Conservation (phyloP, 352 stramenopile genomes). For the Globisporangium perplexum region DNA sequence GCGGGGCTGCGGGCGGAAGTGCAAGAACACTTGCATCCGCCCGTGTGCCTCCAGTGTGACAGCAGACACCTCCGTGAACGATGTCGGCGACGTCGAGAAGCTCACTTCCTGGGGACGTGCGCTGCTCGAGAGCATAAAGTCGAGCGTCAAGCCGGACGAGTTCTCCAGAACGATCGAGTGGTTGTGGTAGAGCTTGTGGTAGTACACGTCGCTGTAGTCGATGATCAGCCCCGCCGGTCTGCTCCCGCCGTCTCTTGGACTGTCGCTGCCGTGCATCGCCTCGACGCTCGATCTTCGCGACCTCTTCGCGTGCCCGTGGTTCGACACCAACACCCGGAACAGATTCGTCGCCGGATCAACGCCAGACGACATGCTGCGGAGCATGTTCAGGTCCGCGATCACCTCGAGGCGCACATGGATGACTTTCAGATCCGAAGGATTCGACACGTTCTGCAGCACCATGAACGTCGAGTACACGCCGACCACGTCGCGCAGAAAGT, state of each 20-base stretch:
- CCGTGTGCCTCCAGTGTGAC: constrained; percentile 64
- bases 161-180: constrained; percentile 89
- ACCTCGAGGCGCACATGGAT: constrained; percentile 85
- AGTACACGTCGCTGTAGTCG: constrained; percentile 85
- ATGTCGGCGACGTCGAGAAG: constrained; percentile 80
- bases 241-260: constrained; percentile 9
- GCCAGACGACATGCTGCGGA: constrained; percentile 75
- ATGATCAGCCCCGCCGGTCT: constrained; percentile 38
- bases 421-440: constrained; percentile 81
- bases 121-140: constrained; percentile 86
- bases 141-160: constrained; percentile 71
- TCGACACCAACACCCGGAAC: constrained; percentile 85
- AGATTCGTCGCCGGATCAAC: constrained; percentile 66
- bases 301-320: constrained; percentile 52
- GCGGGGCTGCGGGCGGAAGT: constrained; percentile 72
- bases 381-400: constrained; percentile 78
- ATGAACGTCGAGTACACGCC: constrained; percentile 85
- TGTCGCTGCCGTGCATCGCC: constrained; percentile 10
- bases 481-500: constrained; percentile 74
- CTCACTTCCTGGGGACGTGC: constrained; percentile 71
- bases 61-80: constrained; percentile 76
- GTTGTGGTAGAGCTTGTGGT: constrained; percentile 87
- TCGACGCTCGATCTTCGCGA: constrained; percentile 58
- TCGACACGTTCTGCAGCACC: constrained; percentile 79
- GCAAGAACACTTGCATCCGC: constrained; percentile 82